These are phyloP conservation scores for Lodderomyces pseudojiufengensis DNA, from an alignment of 1,139 yeast genomes.

Conservation along the genomic window DNA sequence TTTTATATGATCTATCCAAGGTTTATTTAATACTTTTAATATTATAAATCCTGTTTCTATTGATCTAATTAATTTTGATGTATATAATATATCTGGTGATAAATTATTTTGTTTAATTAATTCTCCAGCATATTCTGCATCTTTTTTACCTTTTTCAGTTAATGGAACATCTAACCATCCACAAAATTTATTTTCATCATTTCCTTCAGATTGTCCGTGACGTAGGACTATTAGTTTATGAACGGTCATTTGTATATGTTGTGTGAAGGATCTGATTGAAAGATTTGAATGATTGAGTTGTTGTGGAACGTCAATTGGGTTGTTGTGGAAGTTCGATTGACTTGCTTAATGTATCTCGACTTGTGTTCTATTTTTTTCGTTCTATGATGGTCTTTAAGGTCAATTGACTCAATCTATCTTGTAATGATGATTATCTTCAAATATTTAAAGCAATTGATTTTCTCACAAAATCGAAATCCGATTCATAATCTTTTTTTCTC, in stretches of 20 bases:
- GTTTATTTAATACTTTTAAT: slow-evolving; percentile 39
- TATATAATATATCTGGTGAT: slow-evolving; percentile 55
- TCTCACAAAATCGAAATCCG: no score
- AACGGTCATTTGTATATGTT: slow-evolving; percentile 7
- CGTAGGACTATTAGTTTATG: slow-evolving; percentile 53
- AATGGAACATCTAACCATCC: slow-evolving; percentile 81
- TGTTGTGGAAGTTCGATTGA: no score
- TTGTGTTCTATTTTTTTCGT: no score
- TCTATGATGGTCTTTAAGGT: no score
- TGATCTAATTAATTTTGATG: slow-evolving; percentile 64
- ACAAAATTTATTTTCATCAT: slow-evolving; percentile 66
- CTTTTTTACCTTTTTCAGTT: slow-evolving; percentile 56
- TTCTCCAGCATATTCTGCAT: slow-evolving; percentile 59
- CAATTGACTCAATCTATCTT: no score
- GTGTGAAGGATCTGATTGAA: background rate
- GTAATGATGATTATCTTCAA: no score
- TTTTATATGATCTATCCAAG: slow-evolving; percentile 48
- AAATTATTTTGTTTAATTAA: slow-evolving; percentile 40
- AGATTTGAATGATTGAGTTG: background rate
- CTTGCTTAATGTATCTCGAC: no score
- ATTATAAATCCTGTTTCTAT: slow-evolving; percentile 65
- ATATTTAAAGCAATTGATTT: no score
- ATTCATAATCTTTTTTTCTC: no score
- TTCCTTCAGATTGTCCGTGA: slow-evolving; percentile 77
- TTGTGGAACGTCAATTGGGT: background rate